Evolutionary conservation across 1,284 basidiomycete genomes (phyloP), one percentile per base, ranked within the genome.

Genomic region (Puccinia triticina): DNA sequence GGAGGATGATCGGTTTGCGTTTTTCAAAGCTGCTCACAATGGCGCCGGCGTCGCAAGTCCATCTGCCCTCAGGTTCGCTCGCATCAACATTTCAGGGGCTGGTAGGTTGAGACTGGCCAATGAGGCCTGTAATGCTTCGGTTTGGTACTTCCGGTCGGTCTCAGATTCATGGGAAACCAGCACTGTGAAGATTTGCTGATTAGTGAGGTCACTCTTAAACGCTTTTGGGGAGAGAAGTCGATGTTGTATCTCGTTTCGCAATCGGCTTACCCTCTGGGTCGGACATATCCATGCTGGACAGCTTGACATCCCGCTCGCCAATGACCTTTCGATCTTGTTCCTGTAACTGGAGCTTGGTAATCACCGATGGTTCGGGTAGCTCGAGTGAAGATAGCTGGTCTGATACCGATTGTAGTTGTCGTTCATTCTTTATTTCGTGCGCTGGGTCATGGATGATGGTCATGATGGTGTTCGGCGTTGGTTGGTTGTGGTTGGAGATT

Each of bases 21-120:
- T n/a, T 23, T 37, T 69, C 18, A 26, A 73, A 48, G 16, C 48
- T 43, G 77, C 85, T 77, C 37, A 86, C 85, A 82, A 78, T 46
- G 86, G 86, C 29, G 84, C 83, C 1, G 86, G 86, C 0, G 86
- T 86, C 29, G 75, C 81, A 7, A 84, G 79, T 34, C 86, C 86
- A 57, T 86, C 85, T 1, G 86, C 85, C 1, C 84, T 73, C 57
- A 84, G 81, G 78, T 84, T 85, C 43, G 85, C 86, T 48, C 85
- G 79, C 43, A 84, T 84, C 73, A 86, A 69, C 34, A 84, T 84
- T 71, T 86, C 86, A 5, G 86, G 86, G 40, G 84, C 83, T 23
- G 85, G 85, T 18, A 86, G 81, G 71, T 85, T 84, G 71, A 86
- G 83, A 7, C 83, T 83, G 48, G 85, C 82, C 64, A 86, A 83